phyloP scores from a whole-genome alignment of 2,329 filamentous ascomycete genomes.

The Fusarium stilboides region DNA sequence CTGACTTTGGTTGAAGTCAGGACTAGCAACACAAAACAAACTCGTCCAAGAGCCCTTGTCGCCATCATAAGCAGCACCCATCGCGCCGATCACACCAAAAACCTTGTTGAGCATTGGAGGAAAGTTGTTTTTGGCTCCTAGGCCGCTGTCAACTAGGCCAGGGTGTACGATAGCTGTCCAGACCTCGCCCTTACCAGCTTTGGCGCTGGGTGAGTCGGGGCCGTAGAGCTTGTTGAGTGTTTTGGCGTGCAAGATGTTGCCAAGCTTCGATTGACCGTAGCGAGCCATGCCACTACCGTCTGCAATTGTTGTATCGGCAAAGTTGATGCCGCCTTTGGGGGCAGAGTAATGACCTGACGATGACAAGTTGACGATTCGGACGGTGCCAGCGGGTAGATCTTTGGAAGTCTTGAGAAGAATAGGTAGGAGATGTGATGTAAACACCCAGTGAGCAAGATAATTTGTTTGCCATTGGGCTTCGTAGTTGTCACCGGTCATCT shows the following conservation, averaged over 20 bases:
- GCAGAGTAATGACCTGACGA: conserved; percentile 22
- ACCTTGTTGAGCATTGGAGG: no score
- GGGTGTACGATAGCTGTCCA: conserved; percentile 32
- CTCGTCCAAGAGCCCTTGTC: no score
- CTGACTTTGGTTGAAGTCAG: no score
- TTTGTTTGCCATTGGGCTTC: conserved; percentile 34
- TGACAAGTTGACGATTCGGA: conserved; percentile 34
- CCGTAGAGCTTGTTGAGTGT: conserved; percentile 6
- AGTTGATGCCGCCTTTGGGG: conserved; percentile 26
- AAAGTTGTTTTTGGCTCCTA: no score
- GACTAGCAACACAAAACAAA: no score
- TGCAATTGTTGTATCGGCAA: conserved; percentile 5
- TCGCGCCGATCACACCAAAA: no score
- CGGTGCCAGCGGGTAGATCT: conserved; percentile 4
- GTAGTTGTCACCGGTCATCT: conserved; percentile 17
- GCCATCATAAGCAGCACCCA: no score
- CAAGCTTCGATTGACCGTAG: conserved; percentile 34
- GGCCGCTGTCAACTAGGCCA: conserved; percentile 9
- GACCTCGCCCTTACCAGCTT: conserved; percentile 7
- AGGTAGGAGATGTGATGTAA: conserved; percentile 19
- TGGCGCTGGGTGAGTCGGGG: conserved; percentile 14
- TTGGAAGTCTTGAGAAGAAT: conserved; percentile 17
- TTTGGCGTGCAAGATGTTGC: conserved; percentile 33
- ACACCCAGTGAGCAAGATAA: conserved; percentile 31
- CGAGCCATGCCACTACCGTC: neutral